Conservation (phyloP, 305 asterid genomes). For the Salvia sclarea region DNA sequence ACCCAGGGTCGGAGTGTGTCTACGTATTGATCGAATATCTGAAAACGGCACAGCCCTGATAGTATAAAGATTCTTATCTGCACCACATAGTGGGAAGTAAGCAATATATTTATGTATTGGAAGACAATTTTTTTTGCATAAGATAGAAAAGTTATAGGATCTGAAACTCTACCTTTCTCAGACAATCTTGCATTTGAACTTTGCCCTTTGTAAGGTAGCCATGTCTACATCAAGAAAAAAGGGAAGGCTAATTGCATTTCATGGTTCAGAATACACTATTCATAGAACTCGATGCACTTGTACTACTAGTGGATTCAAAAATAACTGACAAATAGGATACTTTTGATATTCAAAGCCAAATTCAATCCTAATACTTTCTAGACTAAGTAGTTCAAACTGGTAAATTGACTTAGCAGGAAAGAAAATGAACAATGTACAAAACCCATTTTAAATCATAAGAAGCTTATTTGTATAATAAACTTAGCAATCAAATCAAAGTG, state of each 20-base stretch:
- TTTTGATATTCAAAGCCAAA: slow-evolving; percentile 2
- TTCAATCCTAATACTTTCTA: slow-evolving; percentile 15
- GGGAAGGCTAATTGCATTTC: slow-evolving; percentile 14
- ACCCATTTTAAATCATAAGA: slow-evolving; percentile 11
- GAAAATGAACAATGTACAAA: neutral
- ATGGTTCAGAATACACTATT: slow-evolving; percentile 9
- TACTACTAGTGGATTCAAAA: slow-evolving; percentile 20
- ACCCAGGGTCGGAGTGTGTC: slow-evolving; percentile 84
- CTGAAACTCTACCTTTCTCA: slow-evolving; percentile 67
- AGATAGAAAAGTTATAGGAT: slow-evolving; percentile 10
- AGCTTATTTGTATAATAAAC: neutral
- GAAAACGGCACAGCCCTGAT: slow-evolving; percentile 85
- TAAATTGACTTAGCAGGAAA: neutral
- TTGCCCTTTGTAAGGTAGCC: slow-evolving; percentile 98
- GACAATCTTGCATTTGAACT: slow-evolving; percentile 76
- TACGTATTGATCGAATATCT: slow-evolving; percentile 79
- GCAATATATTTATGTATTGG: slow-evolving; percentile 15
- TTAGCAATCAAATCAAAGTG: slow-evolving; percentile 16
- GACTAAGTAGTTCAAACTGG: slow-evolving; percentile 7
- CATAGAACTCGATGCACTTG: slow-evolving; percentile 5
- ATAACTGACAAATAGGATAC: neutral
- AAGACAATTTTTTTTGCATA: neutral
- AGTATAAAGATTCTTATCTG: slow-evolving; percentile 90
- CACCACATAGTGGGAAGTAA: slow-evolving; percentile 40
- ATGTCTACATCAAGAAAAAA: slow-evolving; percentile 55